Base-by-base conservation (phyloP, 768 basidiomycete species). In the Kwoniella sp. region DNA sequence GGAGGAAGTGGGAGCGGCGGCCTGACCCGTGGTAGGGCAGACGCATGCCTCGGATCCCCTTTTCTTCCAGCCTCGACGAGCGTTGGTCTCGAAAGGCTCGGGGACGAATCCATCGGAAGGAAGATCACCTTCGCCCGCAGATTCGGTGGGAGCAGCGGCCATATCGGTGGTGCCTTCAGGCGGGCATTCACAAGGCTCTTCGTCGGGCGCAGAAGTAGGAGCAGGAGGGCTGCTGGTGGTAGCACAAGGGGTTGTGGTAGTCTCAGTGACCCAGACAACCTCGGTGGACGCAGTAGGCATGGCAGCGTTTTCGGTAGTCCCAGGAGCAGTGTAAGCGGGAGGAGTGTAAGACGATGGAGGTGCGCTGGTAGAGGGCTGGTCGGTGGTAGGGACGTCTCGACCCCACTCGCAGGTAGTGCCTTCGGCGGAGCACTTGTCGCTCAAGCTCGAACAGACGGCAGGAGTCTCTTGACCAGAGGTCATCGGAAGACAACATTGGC, bases 381-480 rank as follows among this genome's bases (percentile, higher is more conserved):
- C 55, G 17, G 62, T 50, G 25, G 62, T 63, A n/a, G 62, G 62
- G 17, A 63, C 62, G 8, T 25, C 60, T 34, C 45, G 56, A 45
- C 62, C 62, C 54, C 48, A 56, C 26, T 55, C 29, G 30, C 62
- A 63, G 55, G 38, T 55, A n/a, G 55, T 56, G 13, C 55, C 55
- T 1, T 34, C 55, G 47, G 62, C 22, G 17, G 48, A 55, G 34
- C 62, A 56, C 23, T 48, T 41, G 37, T 45, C 38, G 26, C 30
- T 48, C 47, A 65, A 45, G 38, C 55, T 53, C 9, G 54, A 29
- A 47, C 66, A 67, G 50, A 67, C 50, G 9, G 66, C 61, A n/a
- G 66, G 66, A 30, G 66, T 57, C 29, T 55, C 56, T 41, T 54
- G 52, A 23, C 66, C 66, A 30, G 66, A 62, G 4, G 66, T 61